Conservation (phyloP, 1,139 yeast genomes). For the Suhomyces panamericanus region DNA sequence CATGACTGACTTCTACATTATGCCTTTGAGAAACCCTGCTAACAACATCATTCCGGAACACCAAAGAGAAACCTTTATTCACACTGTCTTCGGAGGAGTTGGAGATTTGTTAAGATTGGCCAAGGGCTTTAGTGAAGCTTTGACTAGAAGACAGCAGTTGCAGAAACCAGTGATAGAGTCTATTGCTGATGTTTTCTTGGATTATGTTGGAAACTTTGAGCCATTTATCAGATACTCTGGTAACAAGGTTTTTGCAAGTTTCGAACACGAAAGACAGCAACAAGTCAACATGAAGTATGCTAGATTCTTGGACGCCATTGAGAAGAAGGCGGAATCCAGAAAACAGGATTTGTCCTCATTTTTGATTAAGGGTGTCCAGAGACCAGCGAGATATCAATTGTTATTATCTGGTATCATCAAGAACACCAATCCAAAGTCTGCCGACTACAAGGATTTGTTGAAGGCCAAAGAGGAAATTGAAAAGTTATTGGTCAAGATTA, state of each 20-base stretch:
- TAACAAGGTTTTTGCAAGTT: slow-evolving; percentile 93
- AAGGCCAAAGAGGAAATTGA: slow-evolving; percentile 77
- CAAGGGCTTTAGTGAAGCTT: slow-evolving; percentile 80
- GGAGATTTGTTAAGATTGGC: slow-evolving; percentile 85
- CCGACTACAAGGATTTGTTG: slow-evolving; percentile 70
- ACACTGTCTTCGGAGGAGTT: slow-evolving; percentile 89
- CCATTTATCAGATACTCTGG: slow-evolving; percentile 94
- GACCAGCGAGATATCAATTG: slow-evolving; percentile 93
- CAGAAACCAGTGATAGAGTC: slow-evolving; percentile 79
- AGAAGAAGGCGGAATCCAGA: slow-evolving; percentile 83
- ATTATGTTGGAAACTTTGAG: slow-evolving; percentile 81
- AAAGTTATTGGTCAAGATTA: slow-evolving; percentile 75
- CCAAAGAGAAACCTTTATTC: slow-evolving; percentile 85
- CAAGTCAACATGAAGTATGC: slow-evolving; percentile 88
- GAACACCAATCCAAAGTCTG: slow-evolving; percentile 70
- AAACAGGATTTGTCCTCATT: slow-evolving; percentile 92
- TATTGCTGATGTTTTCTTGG: slow-evolving; percentile 84
- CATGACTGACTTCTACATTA: slow-evolving; percentile 89
- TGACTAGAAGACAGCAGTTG: slow-evolving; percentile 83
- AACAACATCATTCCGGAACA: slow-evolving; percentile 84
- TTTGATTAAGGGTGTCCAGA: slow-evolving; percentile 90
- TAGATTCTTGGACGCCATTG: slow-evolving; percentile 88
- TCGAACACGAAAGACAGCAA: slow-evolving; percentile 93
- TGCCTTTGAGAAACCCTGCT: slow-evolving; percentile 73
- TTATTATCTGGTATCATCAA: slow-evolving; percentile 81